A percentile compares a stretch with the other conserved stretches of the same genome.
phyloP scores from a whole-genome alignment of 192 early-diverging fungal species.

The Jimgerdemannia flammicorona region DNA sequence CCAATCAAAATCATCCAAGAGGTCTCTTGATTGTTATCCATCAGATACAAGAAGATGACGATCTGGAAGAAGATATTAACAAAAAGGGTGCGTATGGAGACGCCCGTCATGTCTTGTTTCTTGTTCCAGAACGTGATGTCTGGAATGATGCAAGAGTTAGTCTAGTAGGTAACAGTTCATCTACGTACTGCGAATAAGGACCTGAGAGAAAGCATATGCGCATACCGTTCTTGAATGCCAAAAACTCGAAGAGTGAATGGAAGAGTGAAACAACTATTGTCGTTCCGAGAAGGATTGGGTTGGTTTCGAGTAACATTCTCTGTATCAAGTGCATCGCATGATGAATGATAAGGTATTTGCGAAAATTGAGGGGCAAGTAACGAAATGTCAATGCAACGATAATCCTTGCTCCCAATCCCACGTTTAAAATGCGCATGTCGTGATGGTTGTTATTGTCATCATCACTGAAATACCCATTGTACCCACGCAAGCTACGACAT shows the following conservation, averaged over 20 bases:
- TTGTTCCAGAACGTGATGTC: constrained; percentile 87
- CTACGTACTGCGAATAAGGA: not conserved
- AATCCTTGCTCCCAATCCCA: no score
- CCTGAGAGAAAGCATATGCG: constrained; percentile 9
- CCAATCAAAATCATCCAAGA: constrained; percentile 83
- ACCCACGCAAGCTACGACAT: no score
- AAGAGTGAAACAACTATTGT: constrained; percentile 77
- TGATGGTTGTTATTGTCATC: no score
- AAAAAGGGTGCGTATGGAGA: constrained; percentile 79
- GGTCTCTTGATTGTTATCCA: constrained; percentile 81
- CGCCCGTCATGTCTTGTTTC: constrained; percentile 74
- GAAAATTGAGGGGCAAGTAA: no score
- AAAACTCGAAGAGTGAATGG: constrained; percentile 85
- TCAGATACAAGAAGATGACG: constrained; percentile 84
- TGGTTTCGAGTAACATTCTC: constrained; percentile 87
- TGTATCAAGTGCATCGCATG: no score
- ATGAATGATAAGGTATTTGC: no score
- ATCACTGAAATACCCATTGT: no score
- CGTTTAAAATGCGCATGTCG: no score
- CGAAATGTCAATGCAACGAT: no score
- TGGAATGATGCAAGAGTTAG: constrained; percentile 5
- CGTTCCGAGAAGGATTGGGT: constrained; percentile 71
- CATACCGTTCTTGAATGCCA: constrained; percentile 68
- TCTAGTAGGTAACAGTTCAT: constrained; percentile 21
- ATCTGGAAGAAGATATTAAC: constrained; percentile 79